A percentile compares a stretch with the other conserved stretches of the same genome.
Evolutionary conservation across 306 rosid genomes (phyloP).

Genomic region (Vigna radiata): DNA sequence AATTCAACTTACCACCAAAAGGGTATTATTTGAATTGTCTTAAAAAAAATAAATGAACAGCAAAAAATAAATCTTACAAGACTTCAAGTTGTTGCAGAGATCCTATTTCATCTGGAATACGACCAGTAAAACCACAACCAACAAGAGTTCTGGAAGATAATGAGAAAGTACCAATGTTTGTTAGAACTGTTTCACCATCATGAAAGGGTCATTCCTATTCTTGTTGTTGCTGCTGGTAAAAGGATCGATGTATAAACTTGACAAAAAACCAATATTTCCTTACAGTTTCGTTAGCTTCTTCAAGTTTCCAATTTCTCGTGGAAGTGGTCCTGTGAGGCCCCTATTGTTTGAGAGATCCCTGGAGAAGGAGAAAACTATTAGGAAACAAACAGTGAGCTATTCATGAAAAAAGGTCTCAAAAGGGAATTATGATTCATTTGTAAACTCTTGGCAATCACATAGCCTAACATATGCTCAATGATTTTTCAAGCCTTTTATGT

Average conservation of each 20-base stretch:
- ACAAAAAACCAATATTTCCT: conserved; percentile 34
- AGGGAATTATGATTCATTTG: conserved; percentile 17
- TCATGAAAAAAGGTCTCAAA: conserved; percentile 4
- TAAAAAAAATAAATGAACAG: neutral
- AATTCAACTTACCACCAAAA: neutral
- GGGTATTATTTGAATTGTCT: neutral
- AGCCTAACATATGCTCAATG: neutral
- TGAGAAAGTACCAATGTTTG: neutral
- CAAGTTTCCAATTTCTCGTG: conserved; percentile 55
- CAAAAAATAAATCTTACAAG: conserved; percentile 48
- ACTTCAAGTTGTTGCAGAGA: conserved; percentile 48
- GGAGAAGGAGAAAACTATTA: conserved; percentile 13
- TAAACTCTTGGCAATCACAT: neutral
- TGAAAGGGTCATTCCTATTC: neutral
- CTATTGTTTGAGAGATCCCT: conserved; percentile 67
- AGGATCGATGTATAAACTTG: neutral
- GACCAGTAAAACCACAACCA: conserved; percentile 64
- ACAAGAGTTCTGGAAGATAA: conserved; percentile 54
- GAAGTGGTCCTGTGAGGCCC: conserved; percentile 54
- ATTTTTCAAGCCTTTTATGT: neutral
- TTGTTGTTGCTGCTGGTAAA: neutral
- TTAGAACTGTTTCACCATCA: conserved; percentile 24
- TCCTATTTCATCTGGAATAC: conserved; percentile 64
- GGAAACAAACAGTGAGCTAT: conserved; percentile 9
- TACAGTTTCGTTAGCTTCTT: conserved; percentile 57